These are phyloP conservation scores for Ceriops zippeliana DNA, from an alignment of 345 rosid species.

Conservation along the genomic window DNA sequence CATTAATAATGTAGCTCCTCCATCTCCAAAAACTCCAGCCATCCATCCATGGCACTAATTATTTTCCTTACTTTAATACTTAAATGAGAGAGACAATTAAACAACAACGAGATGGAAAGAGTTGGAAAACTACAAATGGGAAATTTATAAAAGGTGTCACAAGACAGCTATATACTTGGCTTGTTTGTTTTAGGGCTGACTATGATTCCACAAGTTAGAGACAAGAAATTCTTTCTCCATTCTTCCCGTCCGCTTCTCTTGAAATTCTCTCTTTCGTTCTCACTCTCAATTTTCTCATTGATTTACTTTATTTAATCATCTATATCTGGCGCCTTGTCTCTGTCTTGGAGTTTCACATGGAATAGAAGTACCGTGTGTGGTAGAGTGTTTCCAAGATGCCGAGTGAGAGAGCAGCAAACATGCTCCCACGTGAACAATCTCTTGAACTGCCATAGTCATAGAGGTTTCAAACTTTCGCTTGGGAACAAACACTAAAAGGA, in stretches of 20 bases:
- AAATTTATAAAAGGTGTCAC: background rate
- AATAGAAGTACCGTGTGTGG: background rate
- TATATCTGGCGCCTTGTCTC: background rate
- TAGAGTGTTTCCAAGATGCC: background rate
- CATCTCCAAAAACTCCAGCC: no score
- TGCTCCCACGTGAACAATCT: background rate
- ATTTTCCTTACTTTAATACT: no score
- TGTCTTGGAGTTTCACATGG: background rate
- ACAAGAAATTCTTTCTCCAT: background rate
- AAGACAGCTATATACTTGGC: background rate
- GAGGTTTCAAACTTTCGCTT: background rate
- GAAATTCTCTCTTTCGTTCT: background rate
- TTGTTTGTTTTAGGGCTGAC: background rate
- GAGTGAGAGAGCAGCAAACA: background rate
- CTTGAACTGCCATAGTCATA: conserved; percentile 5
- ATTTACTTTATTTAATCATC: no score
- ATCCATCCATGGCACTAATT: no score
- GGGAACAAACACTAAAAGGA: background rate
- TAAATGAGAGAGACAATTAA: no score
- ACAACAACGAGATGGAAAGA: background rate
- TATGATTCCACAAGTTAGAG: background rate
- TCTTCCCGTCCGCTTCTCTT: background rate
- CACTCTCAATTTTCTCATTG: background rate
- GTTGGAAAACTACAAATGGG: background rate
- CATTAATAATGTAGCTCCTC: no score